Base-by-base conservation (phyloP, 331 rosid species). In the Dryas integrifolia region DNA sequence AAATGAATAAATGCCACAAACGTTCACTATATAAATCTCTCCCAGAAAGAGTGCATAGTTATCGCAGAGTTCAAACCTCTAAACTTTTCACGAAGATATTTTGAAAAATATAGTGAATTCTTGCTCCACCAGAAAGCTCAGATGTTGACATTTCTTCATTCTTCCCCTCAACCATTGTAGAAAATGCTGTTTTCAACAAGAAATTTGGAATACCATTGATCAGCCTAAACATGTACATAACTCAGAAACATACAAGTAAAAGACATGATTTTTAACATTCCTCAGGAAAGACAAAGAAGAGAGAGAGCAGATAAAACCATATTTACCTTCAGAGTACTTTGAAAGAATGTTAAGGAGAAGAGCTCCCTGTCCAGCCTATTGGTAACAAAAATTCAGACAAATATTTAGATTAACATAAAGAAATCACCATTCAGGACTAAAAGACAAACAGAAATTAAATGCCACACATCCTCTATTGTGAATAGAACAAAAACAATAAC, bases 321-420 rank as follows among this genome's bases (percentile, higher is more conserved):
- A 82, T 39, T 73, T 85, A 95, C 99, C 99, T 58, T 92, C 98
- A 58, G 83, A 82, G 67, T 89, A 95, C 78, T 95, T 95, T 70
- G 99, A 88, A 76, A 95, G 96, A 82, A 95, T 84, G 80, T 88
- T 95, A 74, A 95, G 86, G 66, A 95, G 90, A 76, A 95, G 93
- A 69, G 98, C 93, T 65, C 99, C 97, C 81, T 92, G 97, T 68
- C 93, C 96, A 81, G 96, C 93, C 99, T 95, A 74, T 55, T 75
- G 77, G 77, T 73, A 73, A 75, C n/a, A 69, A 76, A 57, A 68
- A 48, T 46, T 44, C 9, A 26, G 64, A 77, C 41, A 77, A 18
- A 21, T 67, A 65, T 40, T 68, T 49, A 45, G n/a, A 51, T 8
- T 57, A 68, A 58, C 21, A 59, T 39, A 58, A 41, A 76, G 59